Evolutionary conservation across 2,329 filamentous ascomycete species (phyloP).

Genomic region (Rachicladosporium sp.): DNA sequence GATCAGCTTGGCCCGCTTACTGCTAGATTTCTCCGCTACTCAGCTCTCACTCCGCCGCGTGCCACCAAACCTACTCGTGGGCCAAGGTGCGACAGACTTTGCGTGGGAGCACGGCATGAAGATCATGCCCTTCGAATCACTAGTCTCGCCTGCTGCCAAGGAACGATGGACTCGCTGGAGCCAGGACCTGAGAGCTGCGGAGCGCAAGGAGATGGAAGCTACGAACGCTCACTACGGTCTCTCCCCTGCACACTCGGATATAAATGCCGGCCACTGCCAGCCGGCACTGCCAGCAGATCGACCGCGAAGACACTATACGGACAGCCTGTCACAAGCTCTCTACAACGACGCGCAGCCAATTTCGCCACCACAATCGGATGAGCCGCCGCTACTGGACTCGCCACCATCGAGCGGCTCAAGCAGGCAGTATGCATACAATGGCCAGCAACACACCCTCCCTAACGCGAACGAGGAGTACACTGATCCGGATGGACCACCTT

Average conservation of each 20-base stretch:
- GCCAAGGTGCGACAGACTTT: conserved; percentile 75
- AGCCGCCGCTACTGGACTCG: background rate
- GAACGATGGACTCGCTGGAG: conserved; percentile 73
- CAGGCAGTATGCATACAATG: conserved; percentile 5
- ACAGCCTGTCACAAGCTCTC: conserved; percentile 19
- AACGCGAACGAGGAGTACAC: conserved; percentile 14
- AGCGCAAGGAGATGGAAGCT: conserved; percentile 31
- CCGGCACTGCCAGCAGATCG: conserved; percentile 9
- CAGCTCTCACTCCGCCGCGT: conserved; percentile 77
- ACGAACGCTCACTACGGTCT: conserved; percentile 11
- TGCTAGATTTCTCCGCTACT: conserved; percentile 65
- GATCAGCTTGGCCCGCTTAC: conserved; percentile 69
- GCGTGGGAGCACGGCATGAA: conserved; percentile 66
- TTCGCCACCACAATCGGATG: conserved; percentile 21
- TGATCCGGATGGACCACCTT: conserved; percentile 17
- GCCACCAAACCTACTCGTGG: conserved; percentile 82
- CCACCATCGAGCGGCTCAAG: conserved; percentile 2
- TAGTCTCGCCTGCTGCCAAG: conserved; percentile 68
- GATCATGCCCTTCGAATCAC: conserved; percentile 57
- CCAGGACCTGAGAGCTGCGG: conserved; percentile 53
- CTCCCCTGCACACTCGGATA: conserved; percentile 12
- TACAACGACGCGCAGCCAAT: conserved; percentile 24
- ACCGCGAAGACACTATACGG: conserved; percentile 27
- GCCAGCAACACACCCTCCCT: conserved; percentile 8
- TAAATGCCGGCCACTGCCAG: conserved; percentile 10